These are phyloP conservation scores for Gelatoporia subvermispora DNA, from an alignment of 768 basidiomycete species.

Conservation along the genomic window DNA sequence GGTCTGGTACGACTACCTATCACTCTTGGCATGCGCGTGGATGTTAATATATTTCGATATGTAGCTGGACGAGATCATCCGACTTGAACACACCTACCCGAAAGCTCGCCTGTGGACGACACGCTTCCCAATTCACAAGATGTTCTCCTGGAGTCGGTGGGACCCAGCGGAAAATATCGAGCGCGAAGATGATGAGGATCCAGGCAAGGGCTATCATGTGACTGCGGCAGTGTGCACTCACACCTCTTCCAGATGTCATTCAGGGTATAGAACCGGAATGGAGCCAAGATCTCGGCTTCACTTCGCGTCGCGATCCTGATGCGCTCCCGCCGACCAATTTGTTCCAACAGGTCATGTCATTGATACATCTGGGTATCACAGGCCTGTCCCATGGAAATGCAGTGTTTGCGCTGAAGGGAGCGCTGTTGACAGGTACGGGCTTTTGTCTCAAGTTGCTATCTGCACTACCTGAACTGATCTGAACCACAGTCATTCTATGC, in stretches of 20 bases:
- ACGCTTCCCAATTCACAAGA: slow-evolving; percentile 21
- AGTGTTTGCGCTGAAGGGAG: slow-evolving; percentile 70
- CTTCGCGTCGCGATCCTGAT: slow-evolving; percentile 64
- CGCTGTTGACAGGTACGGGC: slow-evolving; percentile 49
- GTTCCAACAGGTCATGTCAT: slow-evolving; percentile 47
- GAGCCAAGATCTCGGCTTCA: slow-evolving; percentile 48
- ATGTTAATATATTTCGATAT: neutral
- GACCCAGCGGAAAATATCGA: slow-evolving; percentile 40
- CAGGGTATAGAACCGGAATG: slow-evolving; percentile 46
- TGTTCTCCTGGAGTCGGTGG: slow-evolving; percentile 40
- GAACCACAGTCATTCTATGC: slow-evolving; percentile 44
- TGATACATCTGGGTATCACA: slow-evolving; percentile 35
- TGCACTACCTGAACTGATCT: neutral
- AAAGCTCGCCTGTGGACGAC: slow-evolving; percentile 56
- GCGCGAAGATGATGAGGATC: slow-evolving; percentile 57
- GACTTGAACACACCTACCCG: slow-evolving; percentile 45
- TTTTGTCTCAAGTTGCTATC: neutral
- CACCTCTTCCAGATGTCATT: slow-evolving; percentile 38
- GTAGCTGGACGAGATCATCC: slow-evolving; percentile 54
- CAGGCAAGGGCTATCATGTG: slow-evolving; percentile 29
- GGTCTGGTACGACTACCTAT: slow-evolving; percentile 29
- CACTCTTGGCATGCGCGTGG: slow-evolving; percentile 30
- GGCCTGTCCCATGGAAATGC: slow-evolving; percentile 53
- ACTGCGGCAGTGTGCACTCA: neutral
- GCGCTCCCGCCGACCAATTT: slow-evolving; percentile 62